Evolutionary conservation across 2,329 filamentous ascomycete genomes (phyloP), one percentile per base, ranked within the genome.

Genomic region (Aspergillus tamarii): DNA sequence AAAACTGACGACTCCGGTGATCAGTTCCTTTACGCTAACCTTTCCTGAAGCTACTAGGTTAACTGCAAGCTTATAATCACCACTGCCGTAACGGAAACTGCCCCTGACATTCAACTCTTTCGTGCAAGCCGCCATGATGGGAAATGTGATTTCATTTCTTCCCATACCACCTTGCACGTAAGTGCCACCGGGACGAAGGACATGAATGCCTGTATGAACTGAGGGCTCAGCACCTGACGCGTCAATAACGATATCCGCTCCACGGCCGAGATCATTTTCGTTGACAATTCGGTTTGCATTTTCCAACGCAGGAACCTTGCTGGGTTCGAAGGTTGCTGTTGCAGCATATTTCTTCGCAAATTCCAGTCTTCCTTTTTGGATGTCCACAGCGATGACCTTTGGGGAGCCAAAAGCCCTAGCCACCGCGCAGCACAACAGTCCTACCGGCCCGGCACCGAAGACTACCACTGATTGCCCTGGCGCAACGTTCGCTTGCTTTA

Each of bases 121-220:
- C 57, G 89, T 85, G 77, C 93, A 96, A 74, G 96, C 84, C 6
- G 91, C 90, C 87, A 94, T 91, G 76, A 98, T 96, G 58, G 94
- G 94, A 83, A 97, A 97, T 10, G 81, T 91, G 77, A 97, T 94
- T 73, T 97, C 92, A 45, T 88, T 79, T 76, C 90, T 91, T 74
- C 94, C 94, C 93, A 97, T 96, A 61, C 94, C 94, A 64, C 89
- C 92, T 81, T 96, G 93, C 10, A 96, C 89, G 72, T 92, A 94
- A 19, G 86, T 89, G 36, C 92, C 92, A 61, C 92, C 92, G 54
- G 84, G 83, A 67, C 89, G 85, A 30, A 93, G 85, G 23, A 85
- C 85, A 78, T 94, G 89, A 71, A 94, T 85, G 39, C 86, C 87
- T 0, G 90, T 85, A 80, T 94, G 91, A 72, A 94, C 92, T 11